A percentile compares a stretch with the other conserved stretches of the same genome.
phyloP scores from a whole-genome alignment of 176 grass and related monocot genomes.

The Carex kokanica region DNA sequence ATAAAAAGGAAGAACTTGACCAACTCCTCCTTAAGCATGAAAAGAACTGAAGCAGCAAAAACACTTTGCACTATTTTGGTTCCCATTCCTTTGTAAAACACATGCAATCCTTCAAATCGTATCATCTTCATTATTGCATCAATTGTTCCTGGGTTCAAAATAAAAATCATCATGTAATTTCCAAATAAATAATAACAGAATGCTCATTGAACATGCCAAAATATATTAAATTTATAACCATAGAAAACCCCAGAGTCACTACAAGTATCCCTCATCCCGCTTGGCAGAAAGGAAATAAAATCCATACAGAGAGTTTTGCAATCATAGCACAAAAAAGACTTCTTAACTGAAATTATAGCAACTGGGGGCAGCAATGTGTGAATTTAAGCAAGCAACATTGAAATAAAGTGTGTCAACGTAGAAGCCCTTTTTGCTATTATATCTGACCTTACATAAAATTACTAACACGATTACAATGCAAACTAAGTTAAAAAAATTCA shows the following conservation, averaged over 20 bases:
- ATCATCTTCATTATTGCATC: slow-evolving; percentile 98
- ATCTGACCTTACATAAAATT: not conserved
- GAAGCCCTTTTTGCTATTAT: not conserved
- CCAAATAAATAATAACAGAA: not conserved
- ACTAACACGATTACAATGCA: not conserved
- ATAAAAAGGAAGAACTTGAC: slow-evolving; percentile 75
- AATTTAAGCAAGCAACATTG: not conserved
- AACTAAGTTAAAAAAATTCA: not conserved
- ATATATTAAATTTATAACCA: not conserved
- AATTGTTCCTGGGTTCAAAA: slow-evolving; percentile 59
- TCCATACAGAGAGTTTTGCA: not conserved
- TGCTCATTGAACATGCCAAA: not conserved
- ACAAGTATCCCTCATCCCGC: not conserved
- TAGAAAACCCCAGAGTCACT: not conserved
- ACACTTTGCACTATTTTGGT: slow-evolving; percentile 99
- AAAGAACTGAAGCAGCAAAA: slow-evolving; percentile 90
- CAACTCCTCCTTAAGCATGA: slow-evolving; percentile 95
- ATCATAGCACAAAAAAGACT: not conserved
- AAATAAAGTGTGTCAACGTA: not conserved
- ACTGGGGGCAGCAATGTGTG: not conserved
- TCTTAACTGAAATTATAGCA: not conserved
- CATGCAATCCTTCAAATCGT: slow-evolving; percentile 70
- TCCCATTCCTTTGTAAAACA: slow-evolving; percentile 98
- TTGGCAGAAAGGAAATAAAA: not conserved
- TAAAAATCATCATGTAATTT: not conserved